Evolutionary conservation across 73 alveolate species (phyloP).

Genomic region (Paramecium octaurelia): DNA sequence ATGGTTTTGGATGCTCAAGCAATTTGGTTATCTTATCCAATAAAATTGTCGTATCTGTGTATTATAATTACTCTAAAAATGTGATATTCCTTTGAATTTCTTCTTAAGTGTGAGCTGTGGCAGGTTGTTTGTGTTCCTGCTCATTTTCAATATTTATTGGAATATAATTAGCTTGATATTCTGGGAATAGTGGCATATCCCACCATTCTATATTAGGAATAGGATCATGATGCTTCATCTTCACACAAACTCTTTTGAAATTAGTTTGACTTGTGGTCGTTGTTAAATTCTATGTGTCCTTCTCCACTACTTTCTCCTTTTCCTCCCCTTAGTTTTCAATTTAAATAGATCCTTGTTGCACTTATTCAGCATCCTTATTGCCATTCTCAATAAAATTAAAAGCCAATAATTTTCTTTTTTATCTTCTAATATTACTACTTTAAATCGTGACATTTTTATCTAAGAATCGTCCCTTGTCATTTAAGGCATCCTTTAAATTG

Average conservation of each 20-base stretch:
- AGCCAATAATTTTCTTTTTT: conserved; percentile 67
- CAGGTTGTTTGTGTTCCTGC: conserved; percentile 37
- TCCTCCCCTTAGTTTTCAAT: not conserved
- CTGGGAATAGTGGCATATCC: conserved; percentile 78
- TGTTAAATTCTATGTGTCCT: not conserved
- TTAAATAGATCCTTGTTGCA: not conserved
- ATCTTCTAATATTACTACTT: conserved; percentile 49
- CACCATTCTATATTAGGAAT: conserved; percentile 92
- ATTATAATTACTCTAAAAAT: conserved; percentile 39
- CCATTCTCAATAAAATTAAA: conserved; percentile 72
- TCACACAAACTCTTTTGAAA: conserved; percentile 60
- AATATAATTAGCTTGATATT: conserved; percentile 44
- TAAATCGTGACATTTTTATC: conserved; percentile 65
- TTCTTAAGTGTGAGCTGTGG: conserved; percentile 31
- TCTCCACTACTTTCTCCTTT: not conserved
- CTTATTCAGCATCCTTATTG: conserved; percentile 50
- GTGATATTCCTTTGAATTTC: not conserved
- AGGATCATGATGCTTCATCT: conserved; percentile 83
- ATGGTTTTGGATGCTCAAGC: conserved; percentile 80
- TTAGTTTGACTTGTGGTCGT: not conserved
- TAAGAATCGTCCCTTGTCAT: conserved; percentile 56
- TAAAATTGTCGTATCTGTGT: conserved; percentile 42
- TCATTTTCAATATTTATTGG: conserved; percentile 26
- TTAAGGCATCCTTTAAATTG: conserved; percentile 19
- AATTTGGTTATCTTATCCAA: conserved; percentile 72